A percentile compares a stretch with the other conserved stretches of the same genome.
phyloP scores from a whole-genome alignment of 2,329 filamentous ascomycete genomes.

The Botrytis byssoidea region DNA sequence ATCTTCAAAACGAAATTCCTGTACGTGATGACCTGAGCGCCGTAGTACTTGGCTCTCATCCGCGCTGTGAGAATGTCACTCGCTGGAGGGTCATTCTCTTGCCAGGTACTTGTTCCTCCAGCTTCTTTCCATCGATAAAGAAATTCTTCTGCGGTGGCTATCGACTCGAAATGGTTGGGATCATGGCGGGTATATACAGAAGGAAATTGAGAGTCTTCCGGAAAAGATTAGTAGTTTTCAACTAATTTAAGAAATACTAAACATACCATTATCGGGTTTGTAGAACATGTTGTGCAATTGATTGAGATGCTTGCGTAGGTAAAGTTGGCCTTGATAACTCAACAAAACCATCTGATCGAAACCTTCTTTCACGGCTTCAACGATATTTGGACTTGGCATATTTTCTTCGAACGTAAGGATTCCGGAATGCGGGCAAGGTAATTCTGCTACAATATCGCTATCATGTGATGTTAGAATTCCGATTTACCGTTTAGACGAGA shows the following conservation, averaged over 20 bases:
- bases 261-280: slow-evolving; percentile 34
- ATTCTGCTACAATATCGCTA: slow-evolving; percentile 88
- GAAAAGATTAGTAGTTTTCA: slow-evolving; percentile 41
- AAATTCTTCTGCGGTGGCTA: slow-evolving; percentile 45
- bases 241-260: slow-evolving; percentile 46
- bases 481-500: background rate
- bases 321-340: slow-evolving; percentile 63
- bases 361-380: slow-evolving; percentile 45
- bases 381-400: slow-evolving; percentile 65
- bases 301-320: slow-evolving; percentile 63
- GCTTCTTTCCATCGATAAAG: slow-evolving; percentile 12
- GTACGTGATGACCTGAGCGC: slow-evolving; percentile 85
- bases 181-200: slow-evolving; percentile 25
- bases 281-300: slow-evolving; percentile 52
- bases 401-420: slow-evolving; percentile 61
- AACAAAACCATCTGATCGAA: slow-evolving; percentile 51
- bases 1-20: slow-evolving; percentile 68
- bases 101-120: slow-evolving; percentile 48
- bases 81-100: slow-evolving; percentile 62
- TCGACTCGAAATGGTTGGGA: slow-evolving; percentile 45
- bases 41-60: slow-evolving; percentile 91
- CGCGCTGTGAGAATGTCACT: slow-evolving; percentile 77
- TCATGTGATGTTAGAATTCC: slow-evolving; percentile 24
- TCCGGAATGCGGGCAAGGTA: slow-evolving; percentile 61
- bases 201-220: slow-evolving; percentile 28